phyloP scores from a whole-genome alignment of 768 basidiomycete genomes.

The Lanmaoa pseudosensibilis region DNA sequence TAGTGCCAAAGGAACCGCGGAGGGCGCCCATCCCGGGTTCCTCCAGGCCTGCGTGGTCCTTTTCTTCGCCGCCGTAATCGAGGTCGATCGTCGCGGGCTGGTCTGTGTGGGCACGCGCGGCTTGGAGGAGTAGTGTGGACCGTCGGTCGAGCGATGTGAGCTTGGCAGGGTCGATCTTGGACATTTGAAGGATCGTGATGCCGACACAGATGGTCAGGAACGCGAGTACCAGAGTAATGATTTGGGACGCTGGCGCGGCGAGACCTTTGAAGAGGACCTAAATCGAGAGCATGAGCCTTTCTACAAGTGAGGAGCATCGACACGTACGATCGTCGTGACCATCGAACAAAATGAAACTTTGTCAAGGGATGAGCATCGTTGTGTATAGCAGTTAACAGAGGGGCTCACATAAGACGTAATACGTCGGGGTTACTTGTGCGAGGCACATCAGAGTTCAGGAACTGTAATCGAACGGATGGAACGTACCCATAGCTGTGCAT shows the following conservation, averaged over 20 bases:
- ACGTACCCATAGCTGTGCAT: conserved; percentile 63
- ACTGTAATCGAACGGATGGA: not conserved
- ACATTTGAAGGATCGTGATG: conserved; percentile 94
- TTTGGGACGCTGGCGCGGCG: conserved; percentile 68
- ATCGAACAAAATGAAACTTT: conserved; percentile 83
- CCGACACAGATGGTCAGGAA: conserved; percentile 91
- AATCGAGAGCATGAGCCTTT: conserved; percentile 3
- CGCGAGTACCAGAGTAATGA: conserved; percentile 88
- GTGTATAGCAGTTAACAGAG: not conserved
- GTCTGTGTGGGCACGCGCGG: conserved; percentile 72
- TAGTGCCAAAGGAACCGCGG: conserved; percentile 85
- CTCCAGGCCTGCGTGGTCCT: conserved; percentile 57
- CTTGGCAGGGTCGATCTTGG: conserved; percentile 84
- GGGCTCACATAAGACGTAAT: conserved; percentile 79
- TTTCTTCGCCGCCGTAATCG: conserved; percentile 61
- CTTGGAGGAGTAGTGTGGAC: conserved; percentile 87
- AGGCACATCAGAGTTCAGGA: conserved; percentile 20
- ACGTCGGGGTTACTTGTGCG: conserved; percentile 73
- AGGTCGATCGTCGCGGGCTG: conserved; percentile 34
- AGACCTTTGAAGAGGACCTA: conserved; percentile 91
- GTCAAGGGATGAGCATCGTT: not conserved
- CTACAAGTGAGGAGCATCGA: not conserved
- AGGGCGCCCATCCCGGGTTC: conserved; percentile 94
- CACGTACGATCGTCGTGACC: conserved; percentile 73
- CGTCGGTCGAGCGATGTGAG: conserved; percentile 82